Evolutionary conservation across 176 grass and related monocot species (phyloP), one percentile per base, ranked within the genome.

Genomic region (Triticum urartu): DNA sequence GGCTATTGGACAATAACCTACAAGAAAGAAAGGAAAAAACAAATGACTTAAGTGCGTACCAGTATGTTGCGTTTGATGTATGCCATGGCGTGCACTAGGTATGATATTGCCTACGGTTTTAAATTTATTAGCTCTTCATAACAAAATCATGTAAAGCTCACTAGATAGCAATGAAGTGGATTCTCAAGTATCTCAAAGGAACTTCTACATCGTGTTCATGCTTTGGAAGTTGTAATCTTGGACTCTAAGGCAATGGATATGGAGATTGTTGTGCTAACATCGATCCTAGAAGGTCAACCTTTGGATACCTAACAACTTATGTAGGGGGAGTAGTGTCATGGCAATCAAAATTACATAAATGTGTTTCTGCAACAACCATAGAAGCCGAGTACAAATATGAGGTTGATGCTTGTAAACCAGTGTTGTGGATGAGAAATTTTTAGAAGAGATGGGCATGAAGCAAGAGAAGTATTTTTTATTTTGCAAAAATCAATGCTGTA

Each of bases 361-460:
- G 50, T 54, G 15, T 7, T 54, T 18, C 6, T 54, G 5, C 2
- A 18, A 54, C 15, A 6, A 54, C 17, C 6, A 2, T 54, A 54
- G 1, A 54, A 2, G 50, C 0, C 5, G 5, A 54, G 5, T 54
- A 54, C 5, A 54, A 54, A 18, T 6, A 54, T 54, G 50, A 54
- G 15, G 14, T 1, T 18, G 50, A 54, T 54, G 50, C 63, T 35
- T 85, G 82, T 20, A 89, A 85, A 24, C 34, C 21, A n/a, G 21
- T 86, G 0, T 64, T 89, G 5, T 77, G 7, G 72, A 66, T 81
- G 54, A 85, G 6, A 89, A 79, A 0, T 63, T 87, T 25, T 73
- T 81, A 22, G 8, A 72, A 43, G 85, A 87, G 45, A 32, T 82
- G 0, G 32, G 48, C 3, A 0, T 52, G 5, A 70, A 64, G 26